Conservation (phyloP, 2,329 filamentous ascomycete genomes). For the Hortaea sp. region DNA sequence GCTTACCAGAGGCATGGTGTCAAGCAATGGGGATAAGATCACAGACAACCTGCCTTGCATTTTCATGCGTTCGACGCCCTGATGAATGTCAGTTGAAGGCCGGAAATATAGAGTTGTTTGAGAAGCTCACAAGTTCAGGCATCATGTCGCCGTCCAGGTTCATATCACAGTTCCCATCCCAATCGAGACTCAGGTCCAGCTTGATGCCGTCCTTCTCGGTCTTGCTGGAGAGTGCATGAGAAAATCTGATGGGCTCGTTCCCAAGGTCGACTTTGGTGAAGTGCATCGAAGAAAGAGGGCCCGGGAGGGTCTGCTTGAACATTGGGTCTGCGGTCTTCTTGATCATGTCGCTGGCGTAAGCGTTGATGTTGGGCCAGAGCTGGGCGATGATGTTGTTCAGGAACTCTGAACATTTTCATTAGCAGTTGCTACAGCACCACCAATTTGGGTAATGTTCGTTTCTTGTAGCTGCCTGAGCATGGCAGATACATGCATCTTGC, state of each 20-base stretch:
- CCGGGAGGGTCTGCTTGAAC: slow-evolving; percentile 36
- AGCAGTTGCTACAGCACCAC: not conserved
- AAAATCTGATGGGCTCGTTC: slow-evolving; percentile 30
- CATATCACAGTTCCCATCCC: slow-evolving; percentile 39
- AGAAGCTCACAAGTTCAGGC: slow-evolving; percentile 31
- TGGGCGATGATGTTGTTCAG: slow-evolving; percentile 40
- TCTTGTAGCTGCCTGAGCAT: not conserved
- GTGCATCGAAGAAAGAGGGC: slow-evolving; percentile 32
- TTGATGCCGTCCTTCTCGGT: slow-evolving; percentile 36
- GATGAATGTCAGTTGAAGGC: too few species aligned
- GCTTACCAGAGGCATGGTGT: slow-evolving; percentile 37
- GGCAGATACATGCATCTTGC: not conserved
- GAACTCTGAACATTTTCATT: slow-evolving; percentile 25
- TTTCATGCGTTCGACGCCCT: slow-evolving; percentile 39
- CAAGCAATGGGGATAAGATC: slow-evolving; percentile 36
- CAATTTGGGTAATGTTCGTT: not conserved
- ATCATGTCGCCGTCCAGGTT: slow-evolving; percentile 37
- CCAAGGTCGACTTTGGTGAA: slow-evolving; percentile 41
- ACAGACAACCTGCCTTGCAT: slow-evolving; percentile 36
- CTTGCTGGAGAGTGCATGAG: slow-evolving; percentile 37
- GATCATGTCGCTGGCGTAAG: slow-evolving; percentile 34
- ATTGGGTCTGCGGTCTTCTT: slow-evolving; percentile 42
- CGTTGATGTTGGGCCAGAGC: slow-evolving; percentile 41
- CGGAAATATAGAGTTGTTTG: too few species aligned
- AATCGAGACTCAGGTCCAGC: slow-evolving; percentile 38